Evolutionary conservation across 352 stramenopile genomes (phyloP).

Genomic region (Pythium myriotylum): DNA sequence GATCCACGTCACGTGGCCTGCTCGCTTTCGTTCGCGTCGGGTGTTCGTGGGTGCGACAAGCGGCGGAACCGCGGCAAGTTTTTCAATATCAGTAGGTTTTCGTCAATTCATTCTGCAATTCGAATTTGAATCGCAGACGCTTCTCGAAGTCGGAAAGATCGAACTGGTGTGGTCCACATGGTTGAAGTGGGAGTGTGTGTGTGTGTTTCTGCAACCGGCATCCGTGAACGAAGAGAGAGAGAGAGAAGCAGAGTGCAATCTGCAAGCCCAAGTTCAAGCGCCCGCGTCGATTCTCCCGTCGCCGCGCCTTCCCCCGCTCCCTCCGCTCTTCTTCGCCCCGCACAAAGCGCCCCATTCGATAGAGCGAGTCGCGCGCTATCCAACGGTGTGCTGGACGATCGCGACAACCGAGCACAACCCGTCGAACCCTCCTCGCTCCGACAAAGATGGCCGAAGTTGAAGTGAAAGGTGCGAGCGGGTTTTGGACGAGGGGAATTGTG

Average conservation of each 20-base stretch:
- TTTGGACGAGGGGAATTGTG: too few relatives aligned
- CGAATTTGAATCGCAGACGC: constrained; percentile 13
- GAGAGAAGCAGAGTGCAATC: constrained; percentile 12
- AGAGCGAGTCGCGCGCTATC: constrained; percentile 11
- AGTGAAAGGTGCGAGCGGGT: constrained; percentile 26
- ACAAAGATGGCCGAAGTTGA: constrained; percentile 23
- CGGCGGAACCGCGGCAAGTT: too few relatives aligned
- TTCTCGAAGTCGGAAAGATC: constrained; percentile 18
- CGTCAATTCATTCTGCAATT: constrained; percentile 21
- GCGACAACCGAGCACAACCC: background rate
- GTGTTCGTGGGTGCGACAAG: background rate
- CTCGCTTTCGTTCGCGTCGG: constrained; percentile 1
- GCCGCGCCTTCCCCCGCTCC: background rate
- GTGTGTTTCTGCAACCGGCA: constrained; percentile 38
- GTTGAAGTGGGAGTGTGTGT: constrained; percentile 32
- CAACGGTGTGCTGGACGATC: constrained; percentile 8
- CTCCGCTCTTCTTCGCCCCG: background rate
- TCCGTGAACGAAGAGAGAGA: background rate
- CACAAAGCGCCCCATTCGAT: constrained; percentile 4
- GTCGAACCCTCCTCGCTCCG: background rate
- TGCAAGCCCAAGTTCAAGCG: constrained; percentile 4
- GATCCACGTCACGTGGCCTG: too few relatives aligned
- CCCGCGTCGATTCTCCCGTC: background rate
- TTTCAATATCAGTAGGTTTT: constrained; percentile 7
- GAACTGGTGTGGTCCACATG: constrained; percentile 32